Evolutionary conservation across 2,329 filamentous ascomycete genomes (phyloP).

Genomic region (Whalleya microplaca): DNA sequence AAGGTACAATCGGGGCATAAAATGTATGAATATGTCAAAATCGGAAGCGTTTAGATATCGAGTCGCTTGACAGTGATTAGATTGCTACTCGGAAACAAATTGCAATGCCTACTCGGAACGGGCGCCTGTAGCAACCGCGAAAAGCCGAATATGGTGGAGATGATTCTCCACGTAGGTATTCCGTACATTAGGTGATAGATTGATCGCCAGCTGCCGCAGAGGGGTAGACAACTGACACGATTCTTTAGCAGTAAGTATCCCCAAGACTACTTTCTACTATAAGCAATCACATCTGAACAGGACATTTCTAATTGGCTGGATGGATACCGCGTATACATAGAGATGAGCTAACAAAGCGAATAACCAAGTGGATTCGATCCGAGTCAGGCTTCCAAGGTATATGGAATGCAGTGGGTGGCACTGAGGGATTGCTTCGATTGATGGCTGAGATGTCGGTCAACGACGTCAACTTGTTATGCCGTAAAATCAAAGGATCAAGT

Average conservation of each 20-base stretch:
- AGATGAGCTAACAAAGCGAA: too few relatives aligned
- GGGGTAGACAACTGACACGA: too few relatives aligned
- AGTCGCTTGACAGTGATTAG: too few relatives aligned
- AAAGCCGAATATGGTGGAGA: too few relatives aligned
- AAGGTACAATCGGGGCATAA: not conserved
- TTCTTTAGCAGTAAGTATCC: too few relatives aligned
- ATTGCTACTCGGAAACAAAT: too few relatives aligned
- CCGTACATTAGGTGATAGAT: too few relatives aligned
- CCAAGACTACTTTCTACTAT: too few relatives aligned
- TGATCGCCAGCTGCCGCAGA: not conserved
- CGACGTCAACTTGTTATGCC: constrained; percentile 16
- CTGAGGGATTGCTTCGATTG: constrained; percentile 4
- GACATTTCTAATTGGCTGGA: not conserved
- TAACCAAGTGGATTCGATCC: constrained; percentile 8
- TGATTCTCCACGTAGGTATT: too few relatives aligned
- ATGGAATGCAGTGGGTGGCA: constrained; percentile 8
- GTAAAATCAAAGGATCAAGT: constrained; percentile 1
- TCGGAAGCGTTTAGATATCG: not conserved
- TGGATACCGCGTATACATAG: too few relatives aligned
- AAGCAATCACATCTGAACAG: not conserved
- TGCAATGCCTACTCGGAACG: not conserved
- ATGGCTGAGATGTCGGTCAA: constrained; percentile 17
- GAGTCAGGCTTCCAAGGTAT: constrained; percentile 5
- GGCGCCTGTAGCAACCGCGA: too few relatives aligned
- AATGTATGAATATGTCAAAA: too few relatives aligned